A percentile compares a stretch with the other conserved stretches of the same genome.
Evolutionary conservation across 257 asterid genomes (phyloP).

Genomic region (Nicotiana noctiflora): DNA sequence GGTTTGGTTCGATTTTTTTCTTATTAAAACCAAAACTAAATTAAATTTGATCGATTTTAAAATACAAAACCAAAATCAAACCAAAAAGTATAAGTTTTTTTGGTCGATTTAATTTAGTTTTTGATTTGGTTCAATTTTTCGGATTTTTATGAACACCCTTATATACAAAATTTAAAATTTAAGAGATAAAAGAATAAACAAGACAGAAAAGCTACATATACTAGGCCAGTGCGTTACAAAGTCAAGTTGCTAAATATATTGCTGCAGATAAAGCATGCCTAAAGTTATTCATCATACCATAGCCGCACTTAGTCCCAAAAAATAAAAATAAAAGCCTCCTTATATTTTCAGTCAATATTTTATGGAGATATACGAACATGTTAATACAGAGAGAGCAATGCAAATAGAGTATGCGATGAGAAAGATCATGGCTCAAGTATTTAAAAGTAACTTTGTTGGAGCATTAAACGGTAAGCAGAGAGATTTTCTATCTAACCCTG

Average conservation of each 20-base stretch:
- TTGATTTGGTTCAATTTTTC: no score
- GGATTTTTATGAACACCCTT: no score
- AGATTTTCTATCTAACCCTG: not conserved
- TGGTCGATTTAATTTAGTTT: no score
- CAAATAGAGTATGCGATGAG: not conserved
- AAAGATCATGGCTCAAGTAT: not conserved
- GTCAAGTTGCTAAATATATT: not conserved
- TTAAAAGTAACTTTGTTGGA: not conserved
- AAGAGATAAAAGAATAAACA: not conserved
- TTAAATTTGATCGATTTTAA: no score
- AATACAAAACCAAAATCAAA: no score
- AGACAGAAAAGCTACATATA: conserved; percentile 1
- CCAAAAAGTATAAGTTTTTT: no score
- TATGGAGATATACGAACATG: not conserved
- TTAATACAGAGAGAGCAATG: not conserved
- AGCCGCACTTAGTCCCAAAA: no score
- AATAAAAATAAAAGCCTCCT: no score
- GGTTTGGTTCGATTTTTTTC: no score
- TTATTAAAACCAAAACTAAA: no score
- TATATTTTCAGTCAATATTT: not conserved
- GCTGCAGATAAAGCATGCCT: not conserved
- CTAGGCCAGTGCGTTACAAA: not conserved
- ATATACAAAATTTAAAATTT: not conserved
- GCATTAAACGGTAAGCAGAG: not conserved
- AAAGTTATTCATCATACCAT: not conserved